Evolutionary conservation across 768 basidiomycete genomes (phyloP).

Genomic region (Trichaptum fuscoviolaceum): DNA sequence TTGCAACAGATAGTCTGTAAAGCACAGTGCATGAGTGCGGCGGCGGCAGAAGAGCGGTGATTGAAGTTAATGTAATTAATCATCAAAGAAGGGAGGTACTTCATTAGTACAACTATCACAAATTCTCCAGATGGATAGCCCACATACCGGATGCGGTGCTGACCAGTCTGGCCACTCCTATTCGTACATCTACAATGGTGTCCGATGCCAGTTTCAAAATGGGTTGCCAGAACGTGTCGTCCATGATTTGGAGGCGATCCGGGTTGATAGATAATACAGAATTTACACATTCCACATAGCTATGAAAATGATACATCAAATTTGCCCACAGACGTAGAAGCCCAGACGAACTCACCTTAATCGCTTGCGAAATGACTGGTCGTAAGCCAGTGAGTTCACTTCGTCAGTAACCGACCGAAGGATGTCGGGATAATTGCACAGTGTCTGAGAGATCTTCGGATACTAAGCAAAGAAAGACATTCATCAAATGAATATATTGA

Average conservation of each 20-base stretch:
- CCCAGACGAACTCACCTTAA: conserved; percentile 52
- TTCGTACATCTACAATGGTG: conserved; percentile 75
- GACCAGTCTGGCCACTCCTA: conserved; percentile 75
- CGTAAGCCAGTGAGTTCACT: conserved; percentile 35
- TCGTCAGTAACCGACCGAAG: conserved; percentile 1
- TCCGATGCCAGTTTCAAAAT: conserved; percentile 58
- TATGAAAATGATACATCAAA: conserved; percentile 28
- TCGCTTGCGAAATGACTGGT: conserved; percentile 50
- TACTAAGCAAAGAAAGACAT: neutral
- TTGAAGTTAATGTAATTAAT: neutral
- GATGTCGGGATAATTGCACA: neutral
- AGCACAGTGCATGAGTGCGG: neutral
- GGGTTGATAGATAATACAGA: conserved; percentile 36
- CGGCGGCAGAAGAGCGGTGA: neutral
- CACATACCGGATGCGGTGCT: conserved; percentile 51
- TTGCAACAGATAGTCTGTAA: neutral
- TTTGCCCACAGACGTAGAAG: conserved; percentile 15
- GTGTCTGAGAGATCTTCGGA: neutral
- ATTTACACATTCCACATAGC: conserved; percentile 71
- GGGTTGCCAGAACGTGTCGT: conserved; percentile 48
- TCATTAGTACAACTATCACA: neutral
- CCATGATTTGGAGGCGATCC: conserved; percentile 33
- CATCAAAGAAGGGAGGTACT: neutral
- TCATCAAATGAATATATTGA: neutral
- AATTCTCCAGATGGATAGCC: conserved; percentile 2